Base-by-base conservation (phyloP, 208 protist species). In the Sergeia podlipaevii region DNA sequence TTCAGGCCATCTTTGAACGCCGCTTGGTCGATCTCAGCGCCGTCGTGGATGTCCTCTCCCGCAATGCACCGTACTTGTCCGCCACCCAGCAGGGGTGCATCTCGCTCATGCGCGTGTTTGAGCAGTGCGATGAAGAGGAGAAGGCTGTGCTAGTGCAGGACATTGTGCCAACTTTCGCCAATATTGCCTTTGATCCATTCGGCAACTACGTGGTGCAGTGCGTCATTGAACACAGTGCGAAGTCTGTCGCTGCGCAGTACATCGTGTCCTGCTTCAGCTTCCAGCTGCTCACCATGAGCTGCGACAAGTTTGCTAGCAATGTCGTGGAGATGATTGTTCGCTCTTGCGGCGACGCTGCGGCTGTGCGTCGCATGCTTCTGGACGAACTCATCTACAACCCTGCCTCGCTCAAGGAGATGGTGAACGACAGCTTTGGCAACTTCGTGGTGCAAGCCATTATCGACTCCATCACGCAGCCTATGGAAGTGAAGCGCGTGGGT, bases 141-240 rank as follows among this genome's bases (percentile, higher is more conserved):
- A 80, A 91, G 72, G 36, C 65, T 15, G 52, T 71, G 27, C 59
- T 92, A n/a, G 71, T 92, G 50, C 49, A 63, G 2, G 63, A 64
- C 27, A 60, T 93, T 26, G 39, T 92, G 39, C 84, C 83, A 1
- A 63, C 71, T 62, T 70, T 96, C 43, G 49, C 74, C 2, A 61
- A 80, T 39, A 62, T 96, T 17, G 80, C 82, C 28, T 58, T 86
- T 28, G 84, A 93, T 48, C 77, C 80, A 1, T 93, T 81, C 49
- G 89, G 85, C 21, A 96, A 96, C 71, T 96, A 94, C 65, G 83
- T 93, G 34, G 85, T 92, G 65, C 89, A 96, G 77, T 90, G 85
- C 64, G 74, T 72, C 11, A 68, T 96, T 26, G 73, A 92, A 70
- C 69, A 89, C 68, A 85, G 73, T 70, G 70, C 63, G 21, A 63